Percentiles rank a stretch among this genome's conserved stretches.
Evolutionary conservation across 805 yeast genomes (phyloP).

Genomic region (Candida nanaspora): DNA sequence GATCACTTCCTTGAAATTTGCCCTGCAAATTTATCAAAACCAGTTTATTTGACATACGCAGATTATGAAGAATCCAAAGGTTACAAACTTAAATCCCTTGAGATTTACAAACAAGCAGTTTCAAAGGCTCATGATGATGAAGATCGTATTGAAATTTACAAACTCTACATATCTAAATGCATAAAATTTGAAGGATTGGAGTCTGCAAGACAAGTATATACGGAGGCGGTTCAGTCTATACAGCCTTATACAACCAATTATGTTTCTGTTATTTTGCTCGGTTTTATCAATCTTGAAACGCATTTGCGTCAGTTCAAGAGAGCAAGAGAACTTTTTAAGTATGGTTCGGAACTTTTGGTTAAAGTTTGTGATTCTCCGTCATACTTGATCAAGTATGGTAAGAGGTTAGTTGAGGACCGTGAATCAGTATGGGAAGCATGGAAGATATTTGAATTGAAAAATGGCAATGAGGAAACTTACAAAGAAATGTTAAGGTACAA

Average conservation of each 20-base stretch:
- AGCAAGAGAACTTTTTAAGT: conserved; percentile 56
- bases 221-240: conserved; percentile 36
- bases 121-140: conserved; percentile 19
- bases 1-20: conserved; percentile 55
- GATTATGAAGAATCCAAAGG: conserved; percentile 57
- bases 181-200: conserved; percentile 31
- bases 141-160: conserved; percentile 35
- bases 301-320: conserved; percentile 44
- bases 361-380: conserved; percentile 8
- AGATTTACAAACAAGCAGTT: conserved; percentile 37
- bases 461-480: conserved; percentile 66
- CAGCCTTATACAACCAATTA: conserved; percentile 21
- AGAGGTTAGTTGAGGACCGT: conserved; percentile 8
- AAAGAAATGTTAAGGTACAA: conserved; percentile 66
- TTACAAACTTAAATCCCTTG: conserved; percentile 39
- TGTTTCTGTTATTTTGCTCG: conserved; percentile 35
- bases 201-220: conserved; percentile 41
- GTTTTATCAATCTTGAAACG: conserved; percentile 54
- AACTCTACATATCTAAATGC: conserved; percentile 34
- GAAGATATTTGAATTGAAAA: conserved; percentile 64
- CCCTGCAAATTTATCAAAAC: conserved; percentile 39
- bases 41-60: conserved; percentile 49
- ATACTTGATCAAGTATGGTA: conserved; percentile 13
- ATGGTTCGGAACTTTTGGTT: conserved; percentile 36
- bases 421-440: conserved; percentile 54